Evolutionary conservation across 805 yeast species (phyloP).

Genomic region (Naumovozyma castellii): DNA sequence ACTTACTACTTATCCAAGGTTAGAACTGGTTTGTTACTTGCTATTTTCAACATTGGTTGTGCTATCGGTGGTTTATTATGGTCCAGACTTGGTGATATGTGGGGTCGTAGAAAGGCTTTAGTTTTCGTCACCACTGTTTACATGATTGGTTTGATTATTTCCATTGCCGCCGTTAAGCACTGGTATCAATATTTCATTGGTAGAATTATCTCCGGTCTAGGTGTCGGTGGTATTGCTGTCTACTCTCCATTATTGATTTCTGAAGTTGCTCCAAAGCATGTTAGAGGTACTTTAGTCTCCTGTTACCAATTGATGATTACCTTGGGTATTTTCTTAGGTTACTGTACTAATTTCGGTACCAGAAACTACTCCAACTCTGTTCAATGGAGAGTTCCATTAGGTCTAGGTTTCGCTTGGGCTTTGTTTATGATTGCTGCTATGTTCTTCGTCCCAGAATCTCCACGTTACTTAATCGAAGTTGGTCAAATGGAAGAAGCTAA

Average conservation of each 20-base stretch:
- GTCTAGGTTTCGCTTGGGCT: constrained; percentile 43
- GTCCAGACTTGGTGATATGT: constrained; percentile 55
- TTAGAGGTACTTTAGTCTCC: constrained; percentile 63
- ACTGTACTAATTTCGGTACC: constrained; percentile 64
- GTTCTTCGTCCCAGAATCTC: constrained; percentile 60
- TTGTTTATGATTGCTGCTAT: constrained; percentile 30
- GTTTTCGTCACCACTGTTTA: constrained; percentile 49
- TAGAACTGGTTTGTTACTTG: constrained; percentile 40
- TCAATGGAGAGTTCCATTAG: constrained; percentile 68
- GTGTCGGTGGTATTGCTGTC: constrained; percentile 70
- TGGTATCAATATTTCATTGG: constrained; percentile 63
- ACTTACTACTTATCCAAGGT: constrained; percentile 33
- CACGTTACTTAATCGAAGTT: constrained; percentile 52
- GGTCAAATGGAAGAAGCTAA: constrained; percentile 46
- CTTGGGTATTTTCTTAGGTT: constrained; percentile 65
- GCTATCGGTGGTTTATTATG: constrained; percentile 64
- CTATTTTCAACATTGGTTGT: constrained; percentile 62
- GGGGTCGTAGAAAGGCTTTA: constrained; percentile 57
- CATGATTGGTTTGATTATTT: constrained; percentile 50
- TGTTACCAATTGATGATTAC: constrained; percentile 64
- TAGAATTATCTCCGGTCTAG: constrained; percentile 62
- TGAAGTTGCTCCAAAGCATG: constrained; percentile 58
- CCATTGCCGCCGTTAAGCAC: constrained; percentile 39
- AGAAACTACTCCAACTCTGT: constrained; percentile 50
- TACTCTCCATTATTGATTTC: constrained; percentile 64